phyloP scores from a whole-genome alignment of 768 basidiomycete genomes.

The Austroboletus festivus region DNA sequence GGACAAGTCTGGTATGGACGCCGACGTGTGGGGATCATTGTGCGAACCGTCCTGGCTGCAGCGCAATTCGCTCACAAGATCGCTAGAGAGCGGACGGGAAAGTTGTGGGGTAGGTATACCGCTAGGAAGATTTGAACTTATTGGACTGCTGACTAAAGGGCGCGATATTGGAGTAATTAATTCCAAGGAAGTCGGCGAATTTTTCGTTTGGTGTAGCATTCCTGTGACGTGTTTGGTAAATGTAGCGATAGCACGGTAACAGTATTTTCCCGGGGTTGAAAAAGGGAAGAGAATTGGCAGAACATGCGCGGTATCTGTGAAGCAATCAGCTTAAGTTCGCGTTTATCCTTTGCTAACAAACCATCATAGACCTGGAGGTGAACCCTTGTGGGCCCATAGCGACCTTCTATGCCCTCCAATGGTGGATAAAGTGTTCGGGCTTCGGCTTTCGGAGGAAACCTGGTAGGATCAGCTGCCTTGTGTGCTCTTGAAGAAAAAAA shows the following conservation, averaged over 20 bases:
- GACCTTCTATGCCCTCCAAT: slow-evolving; percentile 51
- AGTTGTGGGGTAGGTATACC: not conserved
- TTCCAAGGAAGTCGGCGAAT: slow-evolving; percentile 12
- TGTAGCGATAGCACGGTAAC: slow-evolving; percentile 71
- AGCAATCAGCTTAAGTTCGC: slow-evolving; percentile 9
- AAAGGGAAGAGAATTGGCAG: slow-evolving; percentile 73
- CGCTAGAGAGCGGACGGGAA: slow-evolving; percentile 3
- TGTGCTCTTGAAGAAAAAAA: slow-evolving; percentile 60
- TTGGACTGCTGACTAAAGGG: slow-evolving; percentile 2
- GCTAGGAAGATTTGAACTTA: not conserved
- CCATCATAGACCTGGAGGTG: slow-evolving; percentile 95
- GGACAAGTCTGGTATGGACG: not conserved
- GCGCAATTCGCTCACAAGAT: not conserved
- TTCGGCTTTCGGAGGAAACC: slow-evolving; percentile 50
- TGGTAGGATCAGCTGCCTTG: slow-evolving; percentile 81
- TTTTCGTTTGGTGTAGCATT: slow-evolving; percentile 25
- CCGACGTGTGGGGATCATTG: not conserved
- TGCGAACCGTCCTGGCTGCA: not conserved
- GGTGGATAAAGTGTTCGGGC: slow-evolving; percentile 53
- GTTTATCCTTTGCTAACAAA: slow-evolving; percentile 24
- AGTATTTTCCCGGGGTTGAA: slow-evolving; percentile 75
- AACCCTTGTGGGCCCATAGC: slow-evolving; percentile 65
- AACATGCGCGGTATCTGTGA: slow-evolving; percentile 65
- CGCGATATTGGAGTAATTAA: not conserved
- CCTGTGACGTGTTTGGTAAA: slow-evolving; percentile 69